Conservation (phyloP, 176 grass and related monocot genomes). For the Aegilops umbellulata region DNA sequence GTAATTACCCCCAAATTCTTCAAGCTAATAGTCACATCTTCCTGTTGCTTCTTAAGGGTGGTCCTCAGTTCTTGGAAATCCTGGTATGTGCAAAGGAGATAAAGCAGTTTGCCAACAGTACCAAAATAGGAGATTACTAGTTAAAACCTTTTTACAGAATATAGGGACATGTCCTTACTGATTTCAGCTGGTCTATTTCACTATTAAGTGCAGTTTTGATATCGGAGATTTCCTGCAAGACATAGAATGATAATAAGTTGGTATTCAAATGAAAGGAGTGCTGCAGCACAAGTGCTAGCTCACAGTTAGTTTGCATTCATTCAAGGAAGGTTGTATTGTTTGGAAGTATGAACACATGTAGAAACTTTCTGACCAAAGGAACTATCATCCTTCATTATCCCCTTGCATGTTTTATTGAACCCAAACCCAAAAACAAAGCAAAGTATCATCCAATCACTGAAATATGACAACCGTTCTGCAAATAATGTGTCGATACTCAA, state of each 20-base stretch:
- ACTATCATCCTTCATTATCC: background rate
- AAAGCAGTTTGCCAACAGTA: constrained; percentile 9
- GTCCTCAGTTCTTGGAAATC: constrained; percentile 92
- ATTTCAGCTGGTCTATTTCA: constrained; percentile 76
- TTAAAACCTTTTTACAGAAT: background rate
- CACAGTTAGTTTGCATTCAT: background rate
- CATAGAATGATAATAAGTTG: constrained; percentile 28
- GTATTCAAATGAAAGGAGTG: background rate
- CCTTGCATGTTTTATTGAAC: background rate
- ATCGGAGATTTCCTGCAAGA: constrained; percentile 78
- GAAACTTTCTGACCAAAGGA: background rate
- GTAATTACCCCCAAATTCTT: constrained; percentile 69
- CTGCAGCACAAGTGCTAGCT: background rate
- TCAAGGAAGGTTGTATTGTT: background rate
- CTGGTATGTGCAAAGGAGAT: constrained; percentile 39
- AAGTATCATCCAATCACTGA: background rate
- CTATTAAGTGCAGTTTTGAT: constrained; percentile 74
- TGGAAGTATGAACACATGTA: constrained; percentile 7
- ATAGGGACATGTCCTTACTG: constrained; percentile 49
- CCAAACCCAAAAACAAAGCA: background rate
- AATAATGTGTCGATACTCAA: background rate
- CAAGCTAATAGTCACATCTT: constrained; percentile 85
- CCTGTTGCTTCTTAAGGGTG: constrained; percentile 94
- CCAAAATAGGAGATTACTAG: background rate
- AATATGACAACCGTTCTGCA: background rate